A percentile compares a stretch with the other conserved stretches of the same genome.
Conservation (phyloP, 2,329 filamentous ascomycete species). For the Eutypa lata region DNA sequence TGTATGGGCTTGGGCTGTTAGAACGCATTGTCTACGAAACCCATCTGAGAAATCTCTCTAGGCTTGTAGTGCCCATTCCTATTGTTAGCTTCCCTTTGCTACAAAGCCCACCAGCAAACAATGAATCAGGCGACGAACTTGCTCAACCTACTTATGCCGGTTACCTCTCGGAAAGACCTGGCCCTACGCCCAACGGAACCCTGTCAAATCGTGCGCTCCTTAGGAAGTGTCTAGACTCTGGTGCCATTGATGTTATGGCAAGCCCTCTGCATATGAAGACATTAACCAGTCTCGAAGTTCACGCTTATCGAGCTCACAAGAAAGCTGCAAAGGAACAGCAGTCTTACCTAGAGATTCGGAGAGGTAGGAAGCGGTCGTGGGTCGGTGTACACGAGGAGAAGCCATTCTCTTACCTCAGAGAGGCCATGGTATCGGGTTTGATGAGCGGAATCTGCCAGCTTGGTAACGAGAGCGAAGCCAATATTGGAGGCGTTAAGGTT, state of each 20-base stretch:
- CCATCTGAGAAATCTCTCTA: constrained; percentile 53
- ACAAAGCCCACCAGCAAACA: constrained; percentile 25
- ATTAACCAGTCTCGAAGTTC: constrained; percentile 73
- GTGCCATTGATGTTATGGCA: constrained; percentile 80
- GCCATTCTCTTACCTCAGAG: constrained; percentile 83
- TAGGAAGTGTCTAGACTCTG: constrained; percentile 75
- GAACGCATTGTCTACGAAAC: constrained; percentile 58
- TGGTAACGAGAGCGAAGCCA: constrained; percentile 57
- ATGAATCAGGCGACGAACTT: constrained; percentile 25
- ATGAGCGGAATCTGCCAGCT: constrained; percentile 86
- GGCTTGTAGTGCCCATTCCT: constrained; percentile 54
- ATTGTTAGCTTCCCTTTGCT: constrained; percentile 41
- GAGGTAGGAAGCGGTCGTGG: constrained; percentile 84
- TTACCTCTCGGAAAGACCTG: constrained; percentile 20
- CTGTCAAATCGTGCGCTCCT: constrained; percentile 46
- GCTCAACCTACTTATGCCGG: constrained; percentile 17
- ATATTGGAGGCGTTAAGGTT: constrained; percentile 63
- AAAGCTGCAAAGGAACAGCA: constrained; percentile 72
- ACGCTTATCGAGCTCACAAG: constrained; percentile 79
- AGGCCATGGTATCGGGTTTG: constrained; percentile 88
- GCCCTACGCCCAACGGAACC: constrained; percentile 31
- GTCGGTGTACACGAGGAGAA: constrained; percentile 82
- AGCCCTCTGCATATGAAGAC: constrained; percentile 74
- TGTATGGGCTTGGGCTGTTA: constrained; percentile 54
- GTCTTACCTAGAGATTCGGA: constrained; percentile 67